These are phyloP conservation scores for Seminavis robusta DNA, from an alignment of 108 stramenopile species.

Conservation along the genomic window DNA sequence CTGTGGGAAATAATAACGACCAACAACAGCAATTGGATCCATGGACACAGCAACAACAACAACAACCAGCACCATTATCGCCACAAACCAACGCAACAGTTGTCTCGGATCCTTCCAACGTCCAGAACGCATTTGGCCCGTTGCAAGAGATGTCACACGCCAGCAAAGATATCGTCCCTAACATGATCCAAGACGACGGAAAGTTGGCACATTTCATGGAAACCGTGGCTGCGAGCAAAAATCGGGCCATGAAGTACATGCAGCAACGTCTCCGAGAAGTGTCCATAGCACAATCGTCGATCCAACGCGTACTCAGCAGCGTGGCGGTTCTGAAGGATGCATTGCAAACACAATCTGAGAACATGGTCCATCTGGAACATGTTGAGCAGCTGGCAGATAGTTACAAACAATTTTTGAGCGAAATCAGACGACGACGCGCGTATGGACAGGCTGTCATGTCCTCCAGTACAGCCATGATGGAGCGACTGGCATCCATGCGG, in stretches of 20 bases:
- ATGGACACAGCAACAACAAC: no score
- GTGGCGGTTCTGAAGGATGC: constrained; percentile 68
- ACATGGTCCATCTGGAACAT: constrained; percentile 78
- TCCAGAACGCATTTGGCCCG: constrained; percentile 65
- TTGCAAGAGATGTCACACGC: constrained; percentile 66
- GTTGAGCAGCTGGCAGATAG: constrained; percentile 62
- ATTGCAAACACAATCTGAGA: constrained; percentile 57
- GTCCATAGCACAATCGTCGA: constrained; percentile 72
- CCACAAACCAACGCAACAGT: constrained; percentile 16
- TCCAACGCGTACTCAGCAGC: constrained; percentile 63
- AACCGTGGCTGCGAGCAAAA: constrained; percentile 71
- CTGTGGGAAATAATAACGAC: constrained; percentile 34
- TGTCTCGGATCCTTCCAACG: constrained; percentile 18
- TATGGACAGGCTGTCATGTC: constrained; percentile 75
- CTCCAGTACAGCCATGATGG: constrained; percentile 60
- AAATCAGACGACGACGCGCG: constrained; percentile 64
- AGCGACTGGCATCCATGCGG: constrained; percentile 69
- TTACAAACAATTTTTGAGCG: constrained; percentile 65
- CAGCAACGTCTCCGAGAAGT: constrained; percentile 71
- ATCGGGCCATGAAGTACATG: constrained; percentile 76
- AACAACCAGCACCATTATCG: no score
- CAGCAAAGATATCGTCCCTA: constrained; percentile 54
- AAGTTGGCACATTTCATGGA: constrained; percentile 50
- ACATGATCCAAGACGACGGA: constrained; percentile 65
- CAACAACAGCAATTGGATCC: no score